These are phyloP conservation scores for Auricularia sp. DNA, from an alignment of 768 basidiomycete species.

Conservation along the genomic window DNA sequence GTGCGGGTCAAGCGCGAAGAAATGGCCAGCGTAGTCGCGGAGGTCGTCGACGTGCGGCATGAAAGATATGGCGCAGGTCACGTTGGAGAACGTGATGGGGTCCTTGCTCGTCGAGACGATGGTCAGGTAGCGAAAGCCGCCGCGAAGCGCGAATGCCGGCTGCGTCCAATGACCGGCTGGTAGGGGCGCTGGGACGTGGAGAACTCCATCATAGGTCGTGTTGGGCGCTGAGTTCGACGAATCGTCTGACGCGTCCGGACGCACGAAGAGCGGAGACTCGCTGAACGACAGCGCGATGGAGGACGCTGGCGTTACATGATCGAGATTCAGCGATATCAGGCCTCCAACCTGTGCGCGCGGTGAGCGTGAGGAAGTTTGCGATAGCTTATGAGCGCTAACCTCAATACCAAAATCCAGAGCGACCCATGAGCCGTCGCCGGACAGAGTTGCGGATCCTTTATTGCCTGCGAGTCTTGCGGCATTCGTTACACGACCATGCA, in stretches of 20 bases:
- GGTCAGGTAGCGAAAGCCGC: slow-evolving; percentile 46
- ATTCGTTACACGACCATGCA: slow-evolving; percentile 27
- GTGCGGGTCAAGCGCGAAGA: slow-evolving; percentile 35
- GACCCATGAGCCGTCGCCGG: slow-evolving; percentile 35
- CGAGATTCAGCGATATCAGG: slow-evolving; percentile 39
- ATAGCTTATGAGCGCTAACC: slow-evolving; percentile 20
- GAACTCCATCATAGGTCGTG: slow-evolving; percentile 36
- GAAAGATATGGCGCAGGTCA: slow-evolving; percentile 43
- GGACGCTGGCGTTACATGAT: slow-evolving; percentile 19
- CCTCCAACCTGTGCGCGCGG: slow-evolving; percentile 38
- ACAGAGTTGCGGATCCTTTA: slow-evolving; percentile 30
- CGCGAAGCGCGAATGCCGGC: slow-evolving; percentile 34
- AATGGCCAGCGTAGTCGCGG: slow-evolving; percentile 43
- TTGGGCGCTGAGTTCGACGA: slow-evolving; percentile 26
- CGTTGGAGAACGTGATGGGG: slow-evolving; percentile 33
- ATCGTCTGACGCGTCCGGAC: slow-evolving; percentile 44
- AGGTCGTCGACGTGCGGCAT: slow-evolving; percentile 43
- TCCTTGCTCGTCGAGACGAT: slow-evolving; percentile 29
- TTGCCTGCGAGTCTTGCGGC: slow-evolving; percentile 26
- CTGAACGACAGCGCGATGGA: slow-evolving; percentile 37
- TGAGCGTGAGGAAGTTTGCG: not conserved
- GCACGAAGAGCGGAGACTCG: slow-evolving; percentile 47
- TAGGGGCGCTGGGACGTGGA: slow-evolving; percentile 30
- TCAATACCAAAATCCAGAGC: slow-evolving; percentile 48
- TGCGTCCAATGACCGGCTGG: slow-evolving; percentile 38